Conservation (phyloP, 352 stramenopile genomes). For the Phytophthora palmivora region DNA sequence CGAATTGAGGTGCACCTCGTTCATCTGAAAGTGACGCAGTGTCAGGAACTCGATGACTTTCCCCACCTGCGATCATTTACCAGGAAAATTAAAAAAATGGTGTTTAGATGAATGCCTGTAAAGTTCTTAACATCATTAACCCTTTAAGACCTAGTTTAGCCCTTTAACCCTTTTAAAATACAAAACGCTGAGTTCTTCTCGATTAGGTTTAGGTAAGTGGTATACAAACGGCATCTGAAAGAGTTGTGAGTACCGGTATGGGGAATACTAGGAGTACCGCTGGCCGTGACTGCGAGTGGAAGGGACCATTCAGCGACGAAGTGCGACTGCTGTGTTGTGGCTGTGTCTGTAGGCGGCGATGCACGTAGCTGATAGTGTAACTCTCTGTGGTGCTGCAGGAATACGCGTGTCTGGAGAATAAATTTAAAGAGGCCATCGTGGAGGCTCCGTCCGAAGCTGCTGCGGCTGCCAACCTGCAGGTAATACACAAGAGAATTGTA, state of each 20-base stretch:
- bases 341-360: background rate
- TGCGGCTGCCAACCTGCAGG: constrained; percentile 52
- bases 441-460: constrained; percentile 25
- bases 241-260: constrained; percentile 44
- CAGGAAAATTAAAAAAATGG: no score
- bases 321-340: constrained; percentile 29
- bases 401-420: constrained; percentile 63
- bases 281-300: constrained; percentile 51
- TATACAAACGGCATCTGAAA: no score
- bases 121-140: no score
- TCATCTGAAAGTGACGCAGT: constrained; percentile 54
- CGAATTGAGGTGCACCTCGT: constrained; percentile 52
- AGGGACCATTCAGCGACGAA: constrained; percentile 84
- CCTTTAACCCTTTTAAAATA: no score
- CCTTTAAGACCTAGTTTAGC: no score
- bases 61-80: constrained; percentile 57
- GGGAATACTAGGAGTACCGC: constrained; percentile 42
- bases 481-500: constrained; percentile 7
- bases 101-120: no score
- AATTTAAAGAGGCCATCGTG: constrained; percentile 50
- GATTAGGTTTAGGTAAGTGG: no score
- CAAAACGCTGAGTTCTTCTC: no score
- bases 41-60: constrained; percentile 66
- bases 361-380: background rate
- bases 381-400: constrained; percentile 44